These are phyloP conservation scores for Sonneratia alba DNA, from an alignment of 345 rosid genomes.

Conservation along the genomic window DNA sequence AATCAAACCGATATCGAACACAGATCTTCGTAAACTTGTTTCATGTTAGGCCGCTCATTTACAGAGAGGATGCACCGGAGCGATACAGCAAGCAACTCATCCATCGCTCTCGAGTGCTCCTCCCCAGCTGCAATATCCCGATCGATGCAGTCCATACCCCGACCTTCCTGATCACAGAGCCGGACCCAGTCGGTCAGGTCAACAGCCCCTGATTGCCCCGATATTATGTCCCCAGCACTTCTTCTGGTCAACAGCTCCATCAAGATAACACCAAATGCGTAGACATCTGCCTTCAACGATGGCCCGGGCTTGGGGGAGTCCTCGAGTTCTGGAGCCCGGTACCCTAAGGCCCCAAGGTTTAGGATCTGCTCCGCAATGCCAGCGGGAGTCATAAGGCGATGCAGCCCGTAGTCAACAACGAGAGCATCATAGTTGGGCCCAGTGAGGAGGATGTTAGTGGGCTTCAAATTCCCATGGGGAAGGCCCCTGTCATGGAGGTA, in stretches of 20 bases:
- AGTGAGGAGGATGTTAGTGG: constrained; percentile 66
- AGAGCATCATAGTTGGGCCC: constrained; percentile 37
- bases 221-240: constrained; percentile 89
- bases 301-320: constrained; percentile 53
- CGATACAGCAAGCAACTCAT: constrained; percentile 69
- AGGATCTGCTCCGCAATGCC: constrained; percentile 82
- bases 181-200: constrained; percentile 87
- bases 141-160: constrained; percentile 85
- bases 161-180: constrained; percentile 84
- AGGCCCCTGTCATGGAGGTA: constrained; percentile 77
- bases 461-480: constrained; percentile 85
- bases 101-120: constrained; percentile 75
- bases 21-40: constrained; percentile 68
- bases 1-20: constrained; percentile 58
- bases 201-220: constrained; percentile 90
- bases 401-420: constrained; percentile 72
- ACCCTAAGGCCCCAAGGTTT: constrained; percentile 89
- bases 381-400: constrained; percentile 75
- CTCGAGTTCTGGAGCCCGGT: constrained; percentile 78
- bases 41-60: constrained; percentile 88
- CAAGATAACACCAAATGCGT: constrained; percentile 76
- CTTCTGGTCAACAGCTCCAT: constrained; percentile 86
- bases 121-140: constrained; percentile 81
- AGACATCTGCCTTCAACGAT: constrained; percentile 72
- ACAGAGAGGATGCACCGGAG: constrained; percentile 76